These are phyloP conservation scores for Citrus mangshanensis DNA, from an alignment of 345 rosid genomes.

Conservation along the genomic window DNA sequence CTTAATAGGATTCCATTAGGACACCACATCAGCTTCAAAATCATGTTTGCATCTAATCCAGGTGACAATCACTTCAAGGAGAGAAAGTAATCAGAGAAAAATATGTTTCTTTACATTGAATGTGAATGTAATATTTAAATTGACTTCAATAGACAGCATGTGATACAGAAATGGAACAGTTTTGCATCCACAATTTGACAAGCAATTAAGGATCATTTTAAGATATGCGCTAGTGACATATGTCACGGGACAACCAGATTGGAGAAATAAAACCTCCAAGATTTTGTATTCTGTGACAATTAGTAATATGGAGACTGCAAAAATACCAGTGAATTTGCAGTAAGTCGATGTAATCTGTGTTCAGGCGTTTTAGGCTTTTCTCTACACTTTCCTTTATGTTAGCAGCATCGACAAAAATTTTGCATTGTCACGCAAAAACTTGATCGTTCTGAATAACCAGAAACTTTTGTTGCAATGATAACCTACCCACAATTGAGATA, in stretches of 20 bases:
- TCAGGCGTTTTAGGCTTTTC: constrained; percentile 87
- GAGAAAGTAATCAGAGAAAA: neutral
- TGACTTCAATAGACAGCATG: neutral
- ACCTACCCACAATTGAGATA: constrained; percentile 41
- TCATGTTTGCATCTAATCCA: neutral
- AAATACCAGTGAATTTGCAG: constrained; percentile 92
- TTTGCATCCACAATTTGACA: neutral
- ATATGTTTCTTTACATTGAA: too few species aligned
- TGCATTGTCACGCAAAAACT: constrained; percentile 60
- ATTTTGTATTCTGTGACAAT: neutral
- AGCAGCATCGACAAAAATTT: constrained; percentile 69
- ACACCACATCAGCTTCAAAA: neutral
- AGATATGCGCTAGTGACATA: neutral
- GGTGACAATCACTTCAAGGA: neutral
- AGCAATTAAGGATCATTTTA: neutral
- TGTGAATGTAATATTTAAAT: neutral
- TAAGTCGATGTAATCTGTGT: constrained; percentile 87
- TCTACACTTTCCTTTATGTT: constrained; percentile 94
- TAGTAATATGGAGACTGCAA: neutral
- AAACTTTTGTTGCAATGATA: constrained; percentile 87
- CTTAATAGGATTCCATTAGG: too few species aligned
- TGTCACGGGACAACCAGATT: neutral
- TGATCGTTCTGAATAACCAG: constrained; percentile 72
- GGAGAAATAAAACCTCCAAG: neutral
- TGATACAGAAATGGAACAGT: neutral